Percentiles rank a stretch among this genome's conserved stretches.
Evolutionary conservation across 176 grass and related monocot genomes (phyloP).

Genomic region (Zea mays): DNA sequence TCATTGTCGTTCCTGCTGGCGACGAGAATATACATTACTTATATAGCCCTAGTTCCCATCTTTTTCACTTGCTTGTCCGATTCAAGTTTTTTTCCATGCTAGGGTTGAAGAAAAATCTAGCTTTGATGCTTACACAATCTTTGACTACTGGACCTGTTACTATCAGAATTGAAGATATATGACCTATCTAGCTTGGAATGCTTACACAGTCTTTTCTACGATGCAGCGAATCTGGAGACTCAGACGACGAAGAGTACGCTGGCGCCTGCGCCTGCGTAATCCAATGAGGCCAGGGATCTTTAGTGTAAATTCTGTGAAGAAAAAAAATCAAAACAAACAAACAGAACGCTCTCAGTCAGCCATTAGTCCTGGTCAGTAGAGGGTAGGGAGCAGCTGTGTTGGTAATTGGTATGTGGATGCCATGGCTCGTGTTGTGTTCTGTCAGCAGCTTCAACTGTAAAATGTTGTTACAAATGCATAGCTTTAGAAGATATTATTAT

Average conservation of each 20-base stretch:
- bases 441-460: conserved; percentile 32
- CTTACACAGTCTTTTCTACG: conserved; percentile 10
- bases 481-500: conserved; percentile 23
- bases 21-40: background rate
- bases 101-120: background rate
- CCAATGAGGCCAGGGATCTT: conserved; percentile 35
- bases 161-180: background rate
- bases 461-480: conserved; percentile 43
- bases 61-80: background rate
- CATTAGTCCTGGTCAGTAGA: conserved; percentile 35
- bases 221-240: conserved; percentile 42
- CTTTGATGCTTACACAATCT: background rate
- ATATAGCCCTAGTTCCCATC: background rate
- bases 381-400: background rate
- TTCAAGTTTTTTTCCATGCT: background rate
- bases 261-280: conserved; percentile 29
- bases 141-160: background rate
- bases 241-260: background rate
- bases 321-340: background rate
- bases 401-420: conserved; percentile 29
- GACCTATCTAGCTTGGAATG: background rate
- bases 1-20: conserved; percentile 4
- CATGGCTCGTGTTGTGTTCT: conserved; percentile 34
- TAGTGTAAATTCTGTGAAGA: conserved; percentile 43
- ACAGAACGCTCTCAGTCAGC: conserved; percentile 6